phyloP scores from a whole-genome alignment of 768 basidiomycete species.

The Boletellus ananiceps region DNA sequence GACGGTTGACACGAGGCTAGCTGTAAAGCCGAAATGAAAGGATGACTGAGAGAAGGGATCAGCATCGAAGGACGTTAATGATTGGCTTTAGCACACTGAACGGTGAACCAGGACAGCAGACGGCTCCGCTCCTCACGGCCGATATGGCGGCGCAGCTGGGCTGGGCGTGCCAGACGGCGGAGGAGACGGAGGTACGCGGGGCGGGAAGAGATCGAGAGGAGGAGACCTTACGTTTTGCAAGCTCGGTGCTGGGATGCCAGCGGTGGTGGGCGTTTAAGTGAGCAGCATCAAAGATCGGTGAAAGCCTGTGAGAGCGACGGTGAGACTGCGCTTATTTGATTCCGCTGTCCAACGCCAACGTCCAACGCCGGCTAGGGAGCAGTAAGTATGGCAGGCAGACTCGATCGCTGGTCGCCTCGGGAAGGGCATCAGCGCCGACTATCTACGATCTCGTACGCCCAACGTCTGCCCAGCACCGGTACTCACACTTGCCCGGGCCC shows the following conservation, averaged over 20 bases:
- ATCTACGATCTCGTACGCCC: neutral
- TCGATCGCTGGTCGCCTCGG: constrained; percentile 10
- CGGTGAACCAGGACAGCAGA: constrained; percentile 22
- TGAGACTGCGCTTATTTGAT: constrained; percentile 22
- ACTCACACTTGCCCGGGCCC: constrained; percentile 4
- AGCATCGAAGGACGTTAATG: constrained; percentile 32
- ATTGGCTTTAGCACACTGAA: constrained; percentile 30
- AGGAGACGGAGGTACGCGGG: constrained; percentile 5
- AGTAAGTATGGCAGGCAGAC: constrained; percentile 4
- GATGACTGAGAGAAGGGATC: constrained; percentile 32
- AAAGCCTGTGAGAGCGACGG: constrained; percentile 4
- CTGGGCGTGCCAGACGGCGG: constrained; percentile 1
- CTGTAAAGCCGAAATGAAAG: constrained; percentile 35
- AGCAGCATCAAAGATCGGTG: constrained; percentile 24
- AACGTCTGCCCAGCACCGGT: constrained; percentile 3
- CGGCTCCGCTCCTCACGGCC: constrained; percentile 27
- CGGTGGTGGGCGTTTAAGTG: constrained; percentile 15
- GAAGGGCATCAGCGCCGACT: neutral
- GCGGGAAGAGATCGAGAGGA: constrained; percentile 3
- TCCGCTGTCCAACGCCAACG: constrained; percentile 28
- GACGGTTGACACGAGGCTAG: constrained; percentile 31
- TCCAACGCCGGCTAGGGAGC: constrained; percentile 10
- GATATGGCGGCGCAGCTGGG: constrained; percentile 14
- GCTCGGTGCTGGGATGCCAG: constrained; percentile 11
- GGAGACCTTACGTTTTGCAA: constrained; percentile 22